phyloP scores from a whole-genome alignment of 805 yeast genomes.

The Lipomyces yamanashiensis region DNA sequence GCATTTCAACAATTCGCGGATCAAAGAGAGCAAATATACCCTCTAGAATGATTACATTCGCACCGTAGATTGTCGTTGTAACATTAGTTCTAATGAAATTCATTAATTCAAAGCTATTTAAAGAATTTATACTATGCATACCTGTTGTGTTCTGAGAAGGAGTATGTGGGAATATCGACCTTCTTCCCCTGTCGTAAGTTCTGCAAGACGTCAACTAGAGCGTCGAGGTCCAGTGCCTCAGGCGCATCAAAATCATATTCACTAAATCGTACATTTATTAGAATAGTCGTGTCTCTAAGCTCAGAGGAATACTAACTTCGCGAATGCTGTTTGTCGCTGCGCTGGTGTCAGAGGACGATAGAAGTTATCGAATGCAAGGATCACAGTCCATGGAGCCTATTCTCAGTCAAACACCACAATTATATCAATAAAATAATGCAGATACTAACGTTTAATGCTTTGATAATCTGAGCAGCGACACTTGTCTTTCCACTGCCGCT shows the following conservation, averaged over 20 bases:
- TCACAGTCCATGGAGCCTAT: conserved; percentile 93
- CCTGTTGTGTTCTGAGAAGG: conserved; percentile 62
- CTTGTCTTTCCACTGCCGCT: conserved; percentile 95
- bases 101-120: background rate
- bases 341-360: conserved; percentile 73
- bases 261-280: conserved; percentile 42
- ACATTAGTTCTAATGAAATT: conserved; percentile 56
- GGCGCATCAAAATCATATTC: conserved; percentile 90
- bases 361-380: conserved; percentile 87
- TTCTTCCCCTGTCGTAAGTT: conserved; percentile 70
- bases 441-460: conserved; percentile 53
- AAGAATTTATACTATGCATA: conserved; percentile 16
- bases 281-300: background rate
- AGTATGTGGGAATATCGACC: conserved; percentile 68
- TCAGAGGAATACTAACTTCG: conserved; percentile 40
- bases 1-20: conserved; percentile 65
- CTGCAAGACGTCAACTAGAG: conserved; percentile 64
- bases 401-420: background rate
- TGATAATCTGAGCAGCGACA: conserved; percentile 80
- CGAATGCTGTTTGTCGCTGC: conserved; percentile 66
- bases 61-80: conserved; percentile 82
- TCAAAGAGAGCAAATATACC: conserved; percentile 86
- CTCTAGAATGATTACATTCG: conserved; percentile 89
- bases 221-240: conserved; percentile 77
- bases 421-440: background rate